Evolutionary conservation across 2,329 filamentous ascomycete species (phyloP), one percentile per base, ranked within the genome.

Genomic region (Cladosporium phlei): DNA sequence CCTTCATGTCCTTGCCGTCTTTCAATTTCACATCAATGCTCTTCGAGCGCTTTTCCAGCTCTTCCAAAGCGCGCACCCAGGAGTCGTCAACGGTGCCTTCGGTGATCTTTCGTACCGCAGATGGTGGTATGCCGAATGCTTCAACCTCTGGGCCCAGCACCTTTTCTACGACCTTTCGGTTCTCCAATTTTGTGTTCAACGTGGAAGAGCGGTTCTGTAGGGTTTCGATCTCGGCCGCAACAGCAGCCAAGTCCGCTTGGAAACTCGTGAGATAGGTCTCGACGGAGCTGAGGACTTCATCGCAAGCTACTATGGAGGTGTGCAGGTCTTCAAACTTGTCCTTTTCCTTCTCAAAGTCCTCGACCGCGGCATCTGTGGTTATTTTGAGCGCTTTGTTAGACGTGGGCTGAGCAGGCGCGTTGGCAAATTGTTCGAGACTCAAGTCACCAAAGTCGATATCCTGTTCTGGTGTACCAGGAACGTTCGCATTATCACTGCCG

Each of bases 171-270:
- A 86, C 82, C 63, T 86, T 90, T 27, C 94, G 79, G 61, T 96
- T 96, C 55, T 95, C 86, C 22, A 98, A 73, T 59, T 89, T 83
- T 27, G 86, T 81, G 57, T 88, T 96, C 49, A 98, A 69, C 6
- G 85, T 82, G 9, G 84, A 79, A 0, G 93, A 98, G 37, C 93
- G 82, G 42, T 85, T 83, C 69, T 98, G 93, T 30, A 98, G 71
- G 2, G 83, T 89, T 68, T 98, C 93, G 42, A 98, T 98, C 64
- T 98, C 93, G 5, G 89, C 85, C 1, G 93, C 96, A 10, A 98
- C 93, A 11, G 82, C 80, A 7, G 88, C 91, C 9, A 98, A 79
- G 66, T 98, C 94, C 50, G 89, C 86, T 63, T 94, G 89, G 63
- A 98, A 98, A 65, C 84, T 91, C 28, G 86, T 86, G 44, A 98